These are phyloP conservation scores for Nemophila menziesii DNA, from an alignment of 257 asterid species.

Conservation along the genomic window DNA sequence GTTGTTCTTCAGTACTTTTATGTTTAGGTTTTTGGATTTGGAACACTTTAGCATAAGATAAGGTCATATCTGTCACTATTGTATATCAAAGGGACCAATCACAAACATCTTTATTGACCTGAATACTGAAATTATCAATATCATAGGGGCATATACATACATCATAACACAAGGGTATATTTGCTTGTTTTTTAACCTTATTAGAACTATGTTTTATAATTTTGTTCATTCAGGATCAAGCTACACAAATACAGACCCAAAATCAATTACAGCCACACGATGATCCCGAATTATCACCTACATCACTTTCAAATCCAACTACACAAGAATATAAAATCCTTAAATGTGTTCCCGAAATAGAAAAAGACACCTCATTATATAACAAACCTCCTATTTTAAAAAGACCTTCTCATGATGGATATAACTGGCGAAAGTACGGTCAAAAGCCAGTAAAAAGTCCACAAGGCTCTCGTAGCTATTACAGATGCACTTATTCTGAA, in stretches of 20 bases:
- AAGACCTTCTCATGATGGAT: conserved; percentile 59
- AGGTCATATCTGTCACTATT: too few relatives aligned
- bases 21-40: too few relatives aligned
- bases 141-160: too few relatives aligned
- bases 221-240: conserved; percentile 15
- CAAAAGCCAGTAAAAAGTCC: conserved; percentile 97
- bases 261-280: conserved; percentile 16
- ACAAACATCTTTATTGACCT: too few relatives aligned
- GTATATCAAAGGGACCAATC: too few relatives aligned
- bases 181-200: neutral
- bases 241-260: conserved; percentile 19
- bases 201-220: conserved; percentile 39
- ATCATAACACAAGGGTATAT: too few relatives aligned
- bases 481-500: conserved; percentile 75
- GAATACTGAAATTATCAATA: too few relatives aligned
- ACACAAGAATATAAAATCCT: conserved; percentile 24
- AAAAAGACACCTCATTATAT: conserved; percentile 23
- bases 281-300: conserved; percentile 32
- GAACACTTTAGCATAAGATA: too few relatives aligned
- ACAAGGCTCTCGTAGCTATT: conserved; percentile 86
- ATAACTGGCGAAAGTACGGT: conserved; percentile 95
- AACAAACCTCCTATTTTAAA: conserved; percentile 31
- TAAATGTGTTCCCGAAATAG: conserved; percentile 16
- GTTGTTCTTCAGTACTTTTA: too few relatives aligned
- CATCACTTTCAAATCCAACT: conserved; percentile 27